Evolutionary conservation across 495 filamentous ascomycete genomes (phyloP).

Genomic region (Hypomontagnella submonticulosa): DNA sequence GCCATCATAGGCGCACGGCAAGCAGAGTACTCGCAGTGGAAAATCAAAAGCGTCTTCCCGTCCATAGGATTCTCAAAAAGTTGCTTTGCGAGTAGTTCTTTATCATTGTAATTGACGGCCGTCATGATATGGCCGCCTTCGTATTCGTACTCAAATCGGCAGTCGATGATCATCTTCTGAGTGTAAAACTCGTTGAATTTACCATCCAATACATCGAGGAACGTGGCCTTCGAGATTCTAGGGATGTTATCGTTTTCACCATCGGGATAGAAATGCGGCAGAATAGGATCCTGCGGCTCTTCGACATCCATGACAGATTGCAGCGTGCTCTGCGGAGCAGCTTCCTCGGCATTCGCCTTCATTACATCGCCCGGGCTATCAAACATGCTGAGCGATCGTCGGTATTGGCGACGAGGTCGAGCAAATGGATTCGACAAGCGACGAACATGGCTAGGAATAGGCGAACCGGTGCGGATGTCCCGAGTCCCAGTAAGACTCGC

Average conservation of each 20-base stretch:
- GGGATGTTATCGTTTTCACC: conserved; percentile 86
- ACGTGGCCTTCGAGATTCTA: conserved; percentile 81
- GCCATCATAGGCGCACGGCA: conserved; percentile 98
- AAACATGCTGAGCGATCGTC: conserved; percentile 96
- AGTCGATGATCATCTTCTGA: conserved; percentile 88
- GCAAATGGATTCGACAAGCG: conserved; percentile 76
- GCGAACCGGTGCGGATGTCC: conserved; percentile 73
- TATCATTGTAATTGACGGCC: conserved; percentile 95
- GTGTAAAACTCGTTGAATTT: conserved; percentile 79
- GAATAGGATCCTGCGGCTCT: conserved; percentile 69
- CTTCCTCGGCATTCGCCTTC: conserved; percentile 69
- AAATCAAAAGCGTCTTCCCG: conserved; percentile 80
- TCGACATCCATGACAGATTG: conserved; percentile 82
- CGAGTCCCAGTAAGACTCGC: conserved; percentile 55
- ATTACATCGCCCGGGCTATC: conserved; percentile 90
- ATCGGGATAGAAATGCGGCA: conserved; percentile 87
- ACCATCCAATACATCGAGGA: conserved; percentile 87
- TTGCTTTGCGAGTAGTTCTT: conserved; percentile 80
- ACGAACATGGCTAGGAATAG: conserved; percentile 72
- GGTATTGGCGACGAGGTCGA: conserved; percentile 86
- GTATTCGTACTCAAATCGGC: conserved; percentile 98
- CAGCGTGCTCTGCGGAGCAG: conserved; percentile 60
- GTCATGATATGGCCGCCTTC: conserved; percentile 94
- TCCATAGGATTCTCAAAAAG: conserved; percentile 75
- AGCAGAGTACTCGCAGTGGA: conserved; percentile 98